Evolutionary conservation across 441 rosid species (phyloP), one percentile per base, ranked within the genome.

Genomic region (Syzygium syzygioides): DNA sequence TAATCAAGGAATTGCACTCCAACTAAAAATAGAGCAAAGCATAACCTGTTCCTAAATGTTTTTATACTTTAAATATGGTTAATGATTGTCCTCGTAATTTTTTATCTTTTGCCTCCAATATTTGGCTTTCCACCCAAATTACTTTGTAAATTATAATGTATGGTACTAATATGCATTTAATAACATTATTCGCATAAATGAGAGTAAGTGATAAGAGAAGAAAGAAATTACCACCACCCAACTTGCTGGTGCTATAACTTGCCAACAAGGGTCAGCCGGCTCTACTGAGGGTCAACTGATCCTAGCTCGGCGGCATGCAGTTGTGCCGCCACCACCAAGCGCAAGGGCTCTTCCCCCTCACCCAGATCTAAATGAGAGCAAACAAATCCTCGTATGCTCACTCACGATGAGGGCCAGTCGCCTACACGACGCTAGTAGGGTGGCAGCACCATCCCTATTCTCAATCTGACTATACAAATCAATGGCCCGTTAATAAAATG

Each of bases 381-480:
- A 50, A 50, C 53, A 50, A 50, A 14, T 1, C 53, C 53, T 50
- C 14, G 53, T 50, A 50, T 50, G 14, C 53, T 50, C 37, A 37
- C 37, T 37, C 37, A 37, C 37, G 37, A 37, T 37, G 37, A 50
- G 13, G 14, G 53, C 53, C 53, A 50, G 13, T 12, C 53, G 0
- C 13, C 5, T 0, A 20, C 60, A 0, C 9, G 12, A 56, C 13
- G 53, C 53, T 20, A 56, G 9, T 56, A 1, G 28, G 2, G 60
- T 4, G 60, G 1, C 23, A 0, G 13, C 60, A 8, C 23, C 23
- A 56, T 56, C 23, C 28, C 13, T 23, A 0, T 20, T 11, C 10
- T 56, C 13, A 50, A 50, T 50, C 53, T 12, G 60, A 9, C 64
- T 59, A 12, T 57, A 57, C 62, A 57, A 57, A 57, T 57, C 12